Base-by-base conservation (phyloP, 2,329 filamentous ascomycete species). In the Neoarthrinium moseri region DNA sequence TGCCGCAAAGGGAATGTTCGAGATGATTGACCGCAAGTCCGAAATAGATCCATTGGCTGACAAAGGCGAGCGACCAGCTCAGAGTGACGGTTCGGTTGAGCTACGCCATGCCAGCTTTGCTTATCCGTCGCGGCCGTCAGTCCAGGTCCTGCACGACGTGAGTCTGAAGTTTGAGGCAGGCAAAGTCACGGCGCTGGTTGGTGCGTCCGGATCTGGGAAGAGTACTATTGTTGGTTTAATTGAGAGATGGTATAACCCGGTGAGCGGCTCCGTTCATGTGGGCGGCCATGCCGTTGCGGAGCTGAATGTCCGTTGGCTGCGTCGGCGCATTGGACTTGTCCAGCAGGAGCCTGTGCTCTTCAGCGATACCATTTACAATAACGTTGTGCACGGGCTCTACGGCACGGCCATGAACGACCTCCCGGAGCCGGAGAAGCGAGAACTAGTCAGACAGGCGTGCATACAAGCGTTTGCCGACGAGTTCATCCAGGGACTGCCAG, bases 101-200 rank as follows among this genome's bases (percentile, higher is more conserved):
- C 75, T 89, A 13, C 62, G 78, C 4, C 68, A 80, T 32, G 75
- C 90, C 6, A 77, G 70, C 6, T 89, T 90, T 55, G 76, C 82
- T 3, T 91, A 91, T 55, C 86, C 86, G 1, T 78, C 68, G 24
- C 71, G 83, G 8, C 79, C 80, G 0, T 73, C 80, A 46, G 73
- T 81, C 46, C 78, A 77, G 51, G 77, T 87, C 0, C 63, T 87
- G 1, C 73, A 85, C 51, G 65, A 71, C 2, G 57, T 87, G 2
- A 71, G 72, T 53, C 62, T 87, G 4, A 66, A 62, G 1, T 76
- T 87, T 45, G 70, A 75, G 38, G 70, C 77, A 8, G 81, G 82
- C 26, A 83, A 85, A 55, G 77, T 81, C 2, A 87, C 84, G 1
- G 86, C 86, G 1, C 81, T 90, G 15, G 85, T 89, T n/a, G 10